phyloP scores from a whole-genome alignment of 192 early-diverging fungal species.

The Entophlyctis helioformis region DNA sequence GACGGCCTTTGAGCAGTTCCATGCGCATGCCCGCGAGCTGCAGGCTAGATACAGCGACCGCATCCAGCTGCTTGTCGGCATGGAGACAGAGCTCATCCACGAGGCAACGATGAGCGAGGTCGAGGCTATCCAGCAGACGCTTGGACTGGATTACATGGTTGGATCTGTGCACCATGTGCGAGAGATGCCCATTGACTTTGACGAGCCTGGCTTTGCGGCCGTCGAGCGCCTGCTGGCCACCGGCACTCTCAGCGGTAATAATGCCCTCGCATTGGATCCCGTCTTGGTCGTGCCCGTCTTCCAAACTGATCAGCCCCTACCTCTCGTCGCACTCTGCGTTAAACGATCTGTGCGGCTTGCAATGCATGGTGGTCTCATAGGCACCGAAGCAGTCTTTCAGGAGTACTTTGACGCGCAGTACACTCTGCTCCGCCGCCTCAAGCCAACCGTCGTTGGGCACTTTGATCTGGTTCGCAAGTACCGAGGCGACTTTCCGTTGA shows the following conservation, averaged over 20 bases:
- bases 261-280: no score
- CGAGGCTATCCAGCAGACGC: constrained; percentile 25
- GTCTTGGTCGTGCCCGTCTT: no score
- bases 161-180: constrained; percentile 87
- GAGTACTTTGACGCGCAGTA: constrained; percentile 86
- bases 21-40: constrained; percentile 60
- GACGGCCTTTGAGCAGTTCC: constrained; percentile 52
- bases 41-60: constrained; percentile 41
- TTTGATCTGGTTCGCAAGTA: constrained; percentile 91
- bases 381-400: constrained; percentile 49
- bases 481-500: constrained; percentile 25
- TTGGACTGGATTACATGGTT: constrained; percentile 72
- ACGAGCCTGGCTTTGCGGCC: constrained; percentile 13
- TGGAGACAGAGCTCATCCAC: constrained; percentile 83
- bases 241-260: no score
- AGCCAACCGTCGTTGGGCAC: constrained; percentile 86
- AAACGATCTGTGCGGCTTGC: no score
- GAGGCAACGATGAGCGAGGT: constrained; percentile 33
- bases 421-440: constrained; percentile 52
- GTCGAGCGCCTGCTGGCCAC: constrained; percentile 6
- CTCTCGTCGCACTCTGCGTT: no score
- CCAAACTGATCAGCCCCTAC: no score
- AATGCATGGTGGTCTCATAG: no score
- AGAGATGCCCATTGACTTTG: constrained; percentile 76
- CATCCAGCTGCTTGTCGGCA: constrained; percentile 60